Evolutionary conservation across 257 asterid species (phyloP).

Genomic region (Scutellaria galericulata): DNA sequence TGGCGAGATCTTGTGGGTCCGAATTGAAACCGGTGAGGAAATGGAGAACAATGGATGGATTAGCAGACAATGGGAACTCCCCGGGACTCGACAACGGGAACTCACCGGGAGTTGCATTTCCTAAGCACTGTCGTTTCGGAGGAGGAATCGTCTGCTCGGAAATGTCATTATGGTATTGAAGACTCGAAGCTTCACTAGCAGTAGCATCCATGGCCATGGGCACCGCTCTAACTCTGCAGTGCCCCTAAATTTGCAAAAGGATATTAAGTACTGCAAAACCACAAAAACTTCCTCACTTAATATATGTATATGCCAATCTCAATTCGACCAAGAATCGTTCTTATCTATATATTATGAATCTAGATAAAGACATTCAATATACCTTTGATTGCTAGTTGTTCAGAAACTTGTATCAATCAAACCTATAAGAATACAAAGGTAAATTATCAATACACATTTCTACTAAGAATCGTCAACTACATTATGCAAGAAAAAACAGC

Average conservation of each 20-base stretch:
- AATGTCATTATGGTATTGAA: slow-evolving; percentile 68
- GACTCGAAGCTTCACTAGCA: slow-evolving; percentile 69
- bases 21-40: slow-evolving; percentile 84
- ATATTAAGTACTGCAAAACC: slow-evolving; percentile 41
- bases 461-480: slow-evolving; percentile 18
- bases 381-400: slow-evolving; percentile 48
- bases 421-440: slow-evolving; percentile 52
- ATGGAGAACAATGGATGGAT: slow-evolving; percentile 93
- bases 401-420: slow-evolving; percentile 47
- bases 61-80: slow-evolving; percentile 94
- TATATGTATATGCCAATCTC: not conserved
- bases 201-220: slow-evolving; percentile 99
- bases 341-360: not conserved
- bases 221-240: slow-evolving; percentile 69
- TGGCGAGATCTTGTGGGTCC: slow-evolving; percentile 93
- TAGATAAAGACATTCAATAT: not conserved
- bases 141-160: slow-evolving; percentile 70
- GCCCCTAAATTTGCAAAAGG: slow-evolving; percentile 55
- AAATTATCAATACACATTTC: slow-evolving; percentile 16
- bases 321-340: not conserved
- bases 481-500: slow-evolving; percentile 8
- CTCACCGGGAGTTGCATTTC: slow-evolving; percentile 86
- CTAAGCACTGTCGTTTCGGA: slow-evolving; percentile 72
- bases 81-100: slow-evolving; percentile 99
- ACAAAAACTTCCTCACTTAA: slow-evolving; percentile 2